Conservation (phyloP, 345 rosid genomes). For the Aegle marmelos region DNA sequence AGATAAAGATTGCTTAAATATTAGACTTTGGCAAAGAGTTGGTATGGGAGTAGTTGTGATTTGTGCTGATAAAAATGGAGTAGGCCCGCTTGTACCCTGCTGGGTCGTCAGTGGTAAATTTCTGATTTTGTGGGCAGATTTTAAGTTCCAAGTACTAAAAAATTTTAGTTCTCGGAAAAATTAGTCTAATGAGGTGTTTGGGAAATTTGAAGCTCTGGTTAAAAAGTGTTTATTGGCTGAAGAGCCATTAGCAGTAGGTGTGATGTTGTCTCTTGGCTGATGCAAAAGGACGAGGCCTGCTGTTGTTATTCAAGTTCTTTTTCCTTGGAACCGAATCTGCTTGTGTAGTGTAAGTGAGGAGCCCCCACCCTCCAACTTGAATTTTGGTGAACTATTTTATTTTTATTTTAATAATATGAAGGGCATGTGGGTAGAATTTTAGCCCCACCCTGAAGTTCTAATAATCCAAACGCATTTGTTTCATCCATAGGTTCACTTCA, state of each 20-base stretch:
- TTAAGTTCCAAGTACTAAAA: too few species aligned
- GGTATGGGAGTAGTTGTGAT: not conserved
- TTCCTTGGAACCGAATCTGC: not conserved
- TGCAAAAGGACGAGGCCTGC: not conserved
- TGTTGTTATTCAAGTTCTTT: not conserved
- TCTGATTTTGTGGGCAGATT: not conserved
- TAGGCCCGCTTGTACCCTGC: not conserved
- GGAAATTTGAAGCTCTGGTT: not conserved
- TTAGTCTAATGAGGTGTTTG: not conserved
- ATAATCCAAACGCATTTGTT: not conserved
- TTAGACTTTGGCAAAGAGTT: not conserved
- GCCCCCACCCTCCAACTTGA: not conserved
- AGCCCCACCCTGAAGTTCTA: not conserved
- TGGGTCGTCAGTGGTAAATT: not conserved
- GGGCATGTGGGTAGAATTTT: slow-evolving; percentile 5
- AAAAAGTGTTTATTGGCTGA: not conserved
- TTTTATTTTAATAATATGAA: not conserved
- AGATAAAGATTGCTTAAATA: not conserved
- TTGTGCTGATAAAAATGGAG: not conserved
- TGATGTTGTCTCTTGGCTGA: not conserved
- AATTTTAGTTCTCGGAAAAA: not conserved
- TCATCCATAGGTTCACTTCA: not conserved
- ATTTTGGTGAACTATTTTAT: not conserved
- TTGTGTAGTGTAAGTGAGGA: not conserved
- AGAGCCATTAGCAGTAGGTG: not conserved